Evolutionary conservation across 352 stramenopile species (phyloP), one percentile per base, ranked within the genome.

Genomic region (Stramenopiles sp.): DNA sequence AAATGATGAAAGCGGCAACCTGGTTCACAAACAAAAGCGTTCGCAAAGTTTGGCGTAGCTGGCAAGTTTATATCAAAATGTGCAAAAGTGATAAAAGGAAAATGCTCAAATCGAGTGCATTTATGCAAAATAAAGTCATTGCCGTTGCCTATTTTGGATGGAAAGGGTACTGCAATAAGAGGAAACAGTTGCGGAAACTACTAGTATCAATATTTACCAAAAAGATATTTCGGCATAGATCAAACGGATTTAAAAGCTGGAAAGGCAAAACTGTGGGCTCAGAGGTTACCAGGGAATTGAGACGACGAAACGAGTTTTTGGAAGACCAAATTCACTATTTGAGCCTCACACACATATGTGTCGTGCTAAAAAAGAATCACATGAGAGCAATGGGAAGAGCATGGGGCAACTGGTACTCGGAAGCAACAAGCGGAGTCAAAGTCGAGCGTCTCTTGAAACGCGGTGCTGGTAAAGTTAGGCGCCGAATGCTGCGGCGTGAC

Each of bases 1-100:
- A 78, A 33, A 78, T 78, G 71, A 78, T 78, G 71, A 31, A 33
- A 33, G 71, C 71, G 22, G 71, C 71, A 33, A 78, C 71, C 8
- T 78, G 71, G 71, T 78, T 78, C 22, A 78, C 71, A 14, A 78
- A 78, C 22, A 78, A 78, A 33, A 31, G 31, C 22, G 71, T 78
- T 31, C 71, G 71, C 8, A 78, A 78, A 14, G 31, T 33, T 14
- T 78, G 71, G 71, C 71, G 71, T 14, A 33, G 8, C 8, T 78
- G 71, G 71, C 71, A 78, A 33, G 14, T 78, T 33, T 78, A 78
- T 14, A 4, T 78, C 1, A 4, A 33, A 31, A 78, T 78, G 30
- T 14, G 71, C 8, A 8, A 4, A 4, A 33, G 31, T 33, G 71
- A 78, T 33, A 78, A 33, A 33, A 4, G 71, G 22, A 78, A 78